A percentile compares a stretch with the other conserved stretches of the same genome.
These are phyloP conservation scores for Chalciporus sp. DNA, from an alignment of 1,284 basidiomycete genomes.

Conservation along the genomic window DNA sequence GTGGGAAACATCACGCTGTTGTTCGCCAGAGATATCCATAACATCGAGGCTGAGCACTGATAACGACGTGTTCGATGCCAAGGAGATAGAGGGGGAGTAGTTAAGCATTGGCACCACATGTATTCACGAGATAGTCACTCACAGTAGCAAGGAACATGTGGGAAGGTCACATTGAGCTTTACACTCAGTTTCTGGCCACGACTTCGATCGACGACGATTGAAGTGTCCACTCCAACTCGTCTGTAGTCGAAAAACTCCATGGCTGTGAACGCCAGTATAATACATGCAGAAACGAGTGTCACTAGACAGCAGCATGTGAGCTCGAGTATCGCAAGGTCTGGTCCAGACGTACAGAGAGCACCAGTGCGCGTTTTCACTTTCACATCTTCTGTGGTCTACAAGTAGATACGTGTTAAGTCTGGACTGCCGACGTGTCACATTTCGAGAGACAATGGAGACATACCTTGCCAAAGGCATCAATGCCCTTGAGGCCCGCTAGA, in stretches of 20 bases:
- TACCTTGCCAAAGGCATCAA: conserved; percentile 99
- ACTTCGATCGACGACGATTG: conserved; percentile 90
- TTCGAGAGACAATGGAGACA: conserved; percentile 15
- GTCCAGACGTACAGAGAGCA: conserved; percentile 71
- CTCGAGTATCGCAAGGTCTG: not conserved
- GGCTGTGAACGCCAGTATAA: conserved; percentile 89
- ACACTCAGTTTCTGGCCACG: conserved; percentile 94
- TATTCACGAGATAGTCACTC: conserved; percentile 39
- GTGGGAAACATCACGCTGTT: conserved; percentile 88
- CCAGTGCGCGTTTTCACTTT: conserved; percentile 96
- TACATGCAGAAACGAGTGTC: conserved; percentile 88
- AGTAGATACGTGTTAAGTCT: conserved; percentile 14
- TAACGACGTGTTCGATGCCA: not conserved
- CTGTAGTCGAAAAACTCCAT: conserved; percentile 98
- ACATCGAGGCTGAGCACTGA: conserved; percentile 92
- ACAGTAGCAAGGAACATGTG: conserved; percentile 97
- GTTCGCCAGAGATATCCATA: conserved; percentile 98
- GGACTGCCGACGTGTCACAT: conserved; percentile 10
- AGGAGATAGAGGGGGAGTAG: too few species aligned
- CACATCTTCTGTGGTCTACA: conserved; percentile 94
- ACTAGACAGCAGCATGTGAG: conserved; percentile 51
- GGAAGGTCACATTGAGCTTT: conserved; percentile 93
- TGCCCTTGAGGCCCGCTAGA: conserved; percentile 73
- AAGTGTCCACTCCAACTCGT: conserved; percentile 83
- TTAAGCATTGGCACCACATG: not conserved